Evolutionary conservation across 805 yeast genomes (phyloP).

Genomic region (Saturnispora hagleri): DNA sequence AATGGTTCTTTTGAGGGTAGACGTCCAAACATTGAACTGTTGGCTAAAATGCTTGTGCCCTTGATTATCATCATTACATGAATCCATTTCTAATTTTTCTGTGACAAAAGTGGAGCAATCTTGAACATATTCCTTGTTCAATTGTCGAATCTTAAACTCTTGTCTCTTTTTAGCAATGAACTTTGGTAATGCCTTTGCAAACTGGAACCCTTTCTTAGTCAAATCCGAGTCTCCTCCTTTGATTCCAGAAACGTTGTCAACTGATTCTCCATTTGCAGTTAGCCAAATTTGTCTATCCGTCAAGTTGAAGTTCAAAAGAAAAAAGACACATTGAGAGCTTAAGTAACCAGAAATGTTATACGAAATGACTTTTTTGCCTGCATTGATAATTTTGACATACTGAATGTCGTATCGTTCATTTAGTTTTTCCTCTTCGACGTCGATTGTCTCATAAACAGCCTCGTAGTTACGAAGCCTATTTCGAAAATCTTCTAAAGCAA

Average conservation of each 20-base stretch:
- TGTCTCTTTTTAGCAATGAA: constrained; percentile 27
- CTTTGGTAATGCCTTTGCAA: constrained; percentile 29
- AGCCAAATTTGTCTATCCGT: constrained; percentile 31
- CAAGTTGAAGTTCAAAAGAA: constrained; percentile 35
- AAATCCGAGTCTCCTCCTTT: constrained; percentile 29
- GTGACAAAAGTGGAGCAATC: constrained; percentile 20
- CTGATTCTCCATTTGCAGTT: constrained; percentile 28
- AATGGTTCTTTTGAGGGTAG: constrained; percentile 24
- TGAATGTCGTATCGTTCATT: constrained; percentile 40
- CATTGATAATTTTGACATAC: constrained; percentile 55
- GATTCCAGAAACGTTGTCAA: constrained; percentile 18
- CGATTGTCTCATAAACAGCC: constrained; percentile 83
- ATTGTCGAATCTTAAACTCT: constrained; percentile 27
- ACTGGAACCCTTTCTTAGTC: constrained; percentile 23
- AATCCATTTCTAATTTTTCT: constrained; percentile 1
- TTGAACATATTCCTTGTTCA: constrained; percentile 26
- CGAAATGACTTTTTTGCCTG: constrained; percentile 47
- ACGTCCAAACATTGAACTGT: constrained; percentile 29
- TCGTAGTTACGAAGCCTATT: constrained; percentile 77
- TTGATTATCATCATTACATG: not conserved
- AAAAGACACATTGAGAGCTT: constrained; percentile 49
- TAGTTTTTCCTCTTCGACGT: constrained; percentile 42
- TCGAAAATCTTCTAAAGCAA: constrained; percentile 74
- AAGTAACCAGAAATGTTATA: constrained; percentile 50
- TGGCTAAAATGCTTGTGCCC: constrained; percentile 12